These are phyloP conservation scores for Euphorbia peplus DNA, from an alignment of 345 rosid genomes.

Conservation along the genomic window DNA sequence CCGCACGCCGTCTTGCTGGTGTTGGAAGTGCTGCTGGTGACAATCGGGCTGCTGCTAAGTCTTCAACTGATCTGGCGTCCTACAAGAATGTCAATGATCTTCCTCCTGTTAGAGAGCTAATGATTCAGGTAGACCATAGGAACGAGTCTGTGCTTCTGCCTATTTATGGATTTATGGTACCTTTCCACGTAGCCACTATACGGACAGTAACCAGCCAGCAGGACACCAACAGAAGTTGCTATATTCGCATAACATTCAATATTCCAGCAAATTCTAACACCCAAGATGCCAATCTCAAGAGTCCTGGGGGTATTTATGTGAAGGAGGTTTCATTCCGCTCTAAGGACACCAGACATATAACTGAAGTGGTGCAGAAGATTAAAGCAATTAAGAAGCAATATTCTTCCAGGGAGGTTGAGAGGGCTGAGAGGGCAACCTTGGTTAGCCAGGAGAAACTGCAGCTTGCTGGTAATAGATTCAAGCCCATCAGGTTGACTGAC, in stretches of 20 bases:
- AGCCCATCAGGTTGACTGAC: conserved; percentile 75
- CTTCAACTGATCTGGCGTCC: conserved; percentile 68
- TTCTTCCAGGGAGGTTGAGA: conserved; percentile 78
- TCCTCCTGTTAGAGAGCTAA: conserved; percentile 62
- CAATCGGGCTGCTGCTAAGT: conserved; percentile 48
- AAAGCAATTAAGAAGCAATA: conserved; percentile 80
- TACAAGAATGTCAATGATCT: conserved; percentile 88
- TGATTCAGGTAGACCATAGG: conserved; percentile 87
- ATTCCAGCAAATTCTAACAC: conserved; percentile 85
- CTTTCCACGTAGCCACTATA: conserved; percentile 88
- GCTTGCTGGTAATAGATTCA: conserved; percentile 57
- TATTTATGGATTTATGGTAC: conserved; percentile 82
- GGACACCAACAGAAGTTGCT: conserved; percentile 75
- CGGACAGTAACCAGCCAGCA: conserved; percentile 88
- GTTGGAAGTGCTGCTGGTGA: conserved; percentile 58
- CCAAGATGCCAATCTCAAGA: conserved; percentile 63
- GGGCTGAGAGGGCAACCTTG: conserved; percentile 90
- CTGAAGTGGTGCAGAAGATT: conserved; percentile 80
- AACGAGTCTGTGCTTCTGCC: conserved; percentile 86
- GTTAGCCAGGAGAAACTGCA: conserved; percentile 90
- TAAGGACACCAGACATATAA: conserved; percentile 85
- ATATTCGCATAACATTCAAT: conserved; percentile 76
- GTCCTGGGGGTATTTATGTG: conserved; percentile 66
- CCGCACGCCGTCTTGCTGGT: conserved; percentile 93
- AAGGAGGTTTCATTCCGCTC: conserved; percentile 90